Evolutionary conservation across 2,329 filamentous ascomycete species (phyloP).

Genomic region (Dactylellina drechsleri): DNA sequence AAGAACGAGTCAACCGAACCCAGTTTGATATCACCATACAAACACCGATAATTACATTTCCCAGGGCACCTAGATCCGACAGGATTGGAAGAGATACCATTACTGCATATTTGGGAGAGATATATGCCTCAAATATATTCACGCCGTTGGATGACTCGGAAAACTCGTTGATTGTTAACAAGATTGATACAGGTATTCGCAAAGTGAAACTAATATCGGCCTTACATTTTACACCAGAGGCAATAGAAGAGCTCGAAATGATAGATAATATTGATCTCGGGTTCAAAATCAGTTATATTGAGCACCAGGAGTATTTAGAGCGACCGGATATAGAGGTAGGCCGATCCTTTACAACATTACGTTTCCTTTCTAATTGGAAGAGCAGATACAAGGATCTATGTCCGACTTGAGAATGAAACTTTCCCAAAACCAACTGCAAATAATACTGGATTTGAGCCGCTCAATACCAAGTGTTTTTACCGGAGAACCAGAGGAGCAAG

Average conservation of each 20-base stretch:
- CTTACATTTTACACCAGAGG: slow-evolving; percentile 77
- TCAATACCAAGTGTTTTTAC: slow-evolving; percentile 89
- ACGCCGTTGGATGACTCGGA: slow-evolving; percentile 81
- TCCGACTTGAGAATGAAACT: slow-evolving; percentile 90
- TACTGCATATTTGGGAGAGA: slow-evolving; percentile 94
- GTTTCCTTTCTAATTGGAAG: background rate
- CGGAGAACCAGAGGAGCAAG: slow-evolving; percentile 74
- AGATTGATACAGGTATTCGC: slow-evolving; percentile 87
- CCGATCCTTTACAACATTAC: background rate
- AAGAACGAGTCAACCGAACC: slow-evolving; percentile 87
- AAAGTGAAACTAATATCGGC: slow-evolving; percentile 91
- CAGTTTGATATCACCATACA: slow-evolving; percentile 94
- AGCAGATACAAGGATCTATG: slow-evolving; percentile 80
- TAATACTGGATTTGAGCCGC: slow-evolving; percentile 84
- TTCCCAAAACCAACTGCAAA: slow-evolving; percentile 90
- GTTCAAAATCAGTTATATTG: slow-evolving; percentile 90
- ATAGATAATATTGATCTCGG: slow-evolving; percentile 96
- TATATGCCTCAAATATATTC: slow-evolving; percentile 96
- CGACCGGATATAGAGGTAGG: slow-evolving; percentile 81
- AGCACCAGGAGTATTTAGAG: slow-evolving; percentile 79
- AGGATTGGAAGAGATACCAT: slow-evolving; percentile 79
- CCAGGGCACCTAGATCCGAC: slow-evolving; percentile 64
- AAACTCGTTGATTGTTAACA: slow-evolving; percentile 80
- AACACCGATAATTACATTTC: slow-evolving; percentile 96
- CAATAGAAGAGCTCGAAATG: slow-evolving; percentile 88